Conservation (phyloP, 2,329 filamentous ascomycete species). For the Exserohilum rostratum region DNA sequence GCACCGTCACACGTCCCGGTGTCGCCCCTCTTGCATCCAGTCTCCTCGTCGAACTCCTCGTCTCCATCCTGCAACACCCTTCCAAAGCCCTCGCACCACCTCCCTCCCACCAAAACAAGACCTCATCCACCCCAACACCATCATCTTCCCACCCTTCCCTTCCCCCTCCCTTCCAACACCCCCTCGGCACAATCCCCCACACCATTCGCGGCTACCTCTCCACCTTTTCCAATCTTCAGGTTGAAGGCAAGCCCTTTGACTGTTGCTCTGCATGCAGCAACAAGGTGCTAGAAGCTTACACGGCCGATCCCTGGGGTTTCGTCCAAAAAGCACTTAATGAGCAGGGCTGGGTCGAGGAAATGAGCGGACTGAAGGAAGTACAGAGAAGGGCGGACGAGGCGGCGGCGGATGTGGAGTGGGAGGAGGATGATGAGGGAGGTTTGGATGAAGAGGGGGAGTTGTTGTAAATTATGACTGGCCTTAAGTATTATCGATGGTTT, state of each 20-base stretch:
- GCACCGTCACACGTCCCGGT: conserved; percentile 93
- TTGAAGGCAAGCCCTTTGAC: conserved; percentile 77
- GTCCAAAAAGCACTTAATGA: conserved; percentile 75
- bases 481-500: too few relatives aligned
- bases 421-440: conserved; percentile 51
- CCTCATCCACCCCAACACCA: conserved; percentile 6
- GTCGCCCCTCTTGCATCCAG: conserved; percentile 92
- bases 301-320: conserved; percentile 74
- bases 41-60: conserved; percentile 85
- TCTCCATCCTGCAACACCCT: conserved; percentile 79
- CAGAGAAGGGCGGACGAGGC: conserved; percentile 57
- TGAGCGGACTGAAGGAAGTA: conserved; percentile 69
- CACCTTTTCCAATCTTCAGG: conserved; percentile 74
- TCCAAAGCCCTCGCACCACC: conserved; percentile 42
- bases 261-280: conserved; percentile 81
- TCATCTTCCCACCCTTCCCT: conserved; percentile 32
- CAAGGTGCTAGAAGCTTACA: conserved; percentile 71
- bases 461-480: conserved; percentile 23
- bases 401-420: conserved; percentile 64
- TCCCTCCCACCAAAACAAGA: conserved; percentile 12
- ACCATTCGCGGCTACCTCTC: conserved; percentile 79
- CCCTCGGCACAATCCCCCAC: conserved; percentile 75
- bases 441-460: conserved; percentile 65
- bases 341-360: conserved; percentile 77
- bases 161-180: conserved; percentile 57